Evolutionary conservation across 2,329 filamentous ascomycete genomes (phyloP).

Genomic region (Aciculosporium take): DNA sequence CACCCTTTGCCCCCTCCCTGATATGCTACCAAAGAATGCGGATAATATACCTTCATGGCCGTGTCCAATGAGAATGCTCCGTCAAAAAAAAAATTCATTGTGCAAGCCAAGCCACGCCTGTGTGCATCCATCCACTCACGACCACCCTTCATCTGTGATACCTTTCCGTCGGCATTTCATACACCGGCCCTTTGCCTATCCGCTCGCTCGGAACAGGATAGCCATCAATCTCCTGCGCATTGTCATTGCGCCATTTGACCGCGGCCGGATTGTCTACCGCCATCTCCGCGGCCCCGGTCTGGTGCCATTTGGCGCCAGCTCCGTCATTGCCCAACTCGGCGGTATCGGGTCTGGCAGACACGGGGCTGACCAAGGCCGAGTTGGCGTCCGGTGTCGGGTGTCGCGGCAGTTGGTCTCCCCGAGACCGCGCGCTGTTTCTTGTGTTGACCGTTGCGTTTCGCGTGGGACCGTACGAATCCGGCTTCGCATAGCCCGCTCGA

Average conservation of each 20-base stretch:
- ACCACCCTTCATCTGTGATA: conserved; percentile 24
- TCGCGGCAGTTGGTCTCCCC: conserved; percentile 12
- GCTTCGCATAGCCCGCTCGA: conserved; percentile 25
- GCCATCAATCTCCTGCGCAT: conserved; percentile 26
- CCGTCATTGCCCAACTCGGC: conserved; percentile 10
- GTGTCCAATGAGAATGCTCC: not conserved
- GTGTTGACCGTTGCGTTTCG: conserved; percentile 9
- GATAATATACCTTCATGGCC: not conserved
- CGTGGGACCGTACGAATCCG: conserved; percentile 16
- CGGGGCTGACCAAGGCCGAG: conserved; percentile 7
- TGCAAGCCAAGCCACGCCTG: too few species aligned
- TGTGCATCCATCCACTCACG: too few species aligned
- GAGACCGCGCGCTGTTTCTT: conserved; percentile 7
- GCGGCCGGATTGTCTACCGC: conserved; percentile 17
- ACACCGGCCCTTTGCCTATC: conserved; percentile 25
- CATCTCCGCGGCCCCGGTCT: conserved; percentile 16
- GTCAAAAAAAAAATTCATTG: too few species aligned
- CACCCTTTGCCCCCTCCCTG: not conserved
- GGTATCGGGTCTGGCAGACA: conserved; percentile 4
- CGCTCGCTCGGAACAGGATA: conserved; percentile 18
- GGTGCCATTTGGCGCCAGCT: conserved; percentile 5
- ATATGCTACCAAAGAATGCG: not conserved
- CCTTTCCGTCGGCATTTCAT: conserved; percentile 27
- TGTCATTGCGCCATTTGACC: conserved; percentile 20
- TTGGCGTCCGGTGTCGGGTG: conserved; percentile 14